Base-by-base conservation (phyloP, 108 stramenopile species). In the Pseudonitzschia multistriata region DNA sequence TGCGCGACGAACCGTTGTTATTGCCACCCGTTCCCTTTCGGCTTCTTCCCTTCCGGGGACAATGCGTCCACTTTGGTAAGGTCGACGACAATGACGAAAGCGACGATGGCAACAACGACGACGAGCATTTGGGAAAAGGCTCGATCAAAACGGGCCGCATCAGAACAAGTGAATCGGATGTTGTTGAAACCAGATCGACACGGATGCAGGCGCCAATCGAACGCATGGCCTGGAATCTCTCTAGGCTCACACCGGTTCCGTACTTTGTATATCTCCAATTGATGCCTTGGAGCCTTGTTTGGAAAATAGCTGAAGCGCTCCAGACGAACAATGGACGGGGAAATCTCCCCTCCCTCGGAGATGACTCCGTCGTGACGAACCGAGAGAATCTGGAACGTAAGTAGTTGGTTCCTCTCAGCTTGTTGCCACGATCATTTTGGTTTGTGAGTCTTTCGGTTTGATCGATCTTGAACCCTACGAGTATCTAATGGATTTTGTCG, bases 231-330 rank as follows among this genome's bases (percentile, higher is more conserved):
- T 59, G 71, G 62, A 67, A 74, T 27, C 13, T 83, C 11, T 66
- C 82, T 6, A 1, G 21, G 7, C 29, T 79, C 2, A 75, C 81
- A 0, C 71, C 73, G 6, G 36, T 75, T 3, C 81, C 85, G 19
- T 59, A 69, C 14, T 76, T 75, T 35, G 83, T 83, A 3, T 83
- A 78, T 31, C 28, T 67, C 34, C 56, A 59, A 0, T 39, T 74
- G n/a, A 89, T 81, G 84, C 89, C 89, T 25, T 88, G 85, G 87
- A 74, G 68, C 61, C 48, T 90, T 31, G 77, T 82, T 4, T 54
- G 70, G 21, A 63, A 77, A 34, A 81, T 90, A n/a, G 65, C 71
- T 7, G 40, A 65, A 21, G 21, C 63, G n/a, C 34, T 90, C 11
- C 49, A 68, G 3, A 80, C 76, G 45, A 64, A 78, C 31, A 77